Base-by-base conservation (phyloP, 139 green algal species). In the Gonium pectorale region DNA sequence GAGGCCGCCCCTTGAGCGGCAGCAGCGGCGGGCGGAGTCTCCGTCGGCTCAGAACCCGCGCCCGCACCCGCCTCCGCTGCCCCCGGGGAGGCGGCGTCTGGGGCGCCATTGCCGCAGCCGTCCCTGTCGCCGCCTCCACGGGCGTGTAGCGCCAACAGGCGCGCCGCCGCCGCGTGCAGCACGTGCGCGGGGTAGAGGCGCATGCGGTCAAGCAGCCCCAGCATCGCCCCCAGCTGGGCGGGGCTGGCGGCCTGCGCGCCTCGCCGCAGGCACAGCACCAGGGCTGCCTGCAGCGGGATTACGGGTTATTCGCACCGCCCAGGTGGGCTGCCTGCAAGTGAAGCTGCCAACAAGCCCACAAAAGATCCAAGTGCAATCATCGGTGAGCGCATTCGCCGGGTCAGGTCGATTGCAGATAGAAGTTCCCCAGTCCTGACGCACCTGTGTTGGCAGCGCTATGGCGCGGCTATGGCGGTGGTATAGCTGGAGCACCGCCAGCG, bases 391-490 rank as follows among this genome's bases (percentile, higher is more conserved):
- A 59, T 26, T 26, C 49, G 15, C 49, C 49, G 15, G 49, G 15
- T 59, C 49, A n/a, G n/a, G n/a, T n/a, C n/a, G n/a, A n/a, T n/a
- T n/a, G n/a, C n/a, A n/a, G n/a, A n/a, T n/a, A n/a, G n/a, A n/a
- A n/a, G n/a, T n/a, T 17, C 49, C 49, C 49, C 49, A 13, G 15
- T 17, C 49, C 13, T 26, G 17, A 59, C 64, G 37, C 15, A 80
- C 72, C 52, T 80, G 72, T 26, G 72, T 80, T 51, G 52, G 52
- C 52, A 67, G 72, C 52, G 72, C 51, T 22, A 67, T 67, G 72
- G 72, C 46, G 29, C 41, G 31, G 70, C 70, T 49, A 27, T 79
- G 70, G 19, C 44, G 7, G 46, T 79, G 49, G n/a, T 31, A 66
- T 49, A 79, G 51, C 22, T 35, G 33, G 31, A 79, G n/a, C 29